These are phyloP conservation scores for Leishmania amazonensis DNA, from an alignment of 208 protist species.

Conservation along the genomic window DNA sequence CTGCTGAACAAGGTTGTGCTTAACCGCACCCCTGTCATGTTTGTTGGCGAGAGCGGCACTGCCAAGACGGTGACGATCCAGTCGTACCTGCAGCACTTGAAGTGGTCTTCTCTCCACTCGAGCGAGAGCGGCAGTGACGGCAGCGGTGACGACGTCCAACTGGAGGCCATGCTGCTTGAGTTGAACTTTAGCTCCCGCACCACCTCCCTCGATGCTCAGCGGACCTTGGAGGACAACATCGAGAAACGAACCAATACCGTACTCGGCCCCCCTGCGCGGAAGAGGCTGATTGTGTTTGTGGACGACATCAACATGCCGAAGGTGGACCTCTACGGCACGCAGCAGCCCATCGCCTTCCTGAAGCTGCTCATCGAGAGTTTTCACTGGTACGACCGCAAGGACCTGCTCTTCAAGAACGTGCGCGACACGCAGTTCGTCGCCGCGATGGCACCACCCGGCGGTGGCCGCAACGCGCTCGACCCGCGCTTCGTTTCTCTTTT, in stretches of 20 bases:
- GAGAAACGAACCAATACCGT: constrained; percentile 97
- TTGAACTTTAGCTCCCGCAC: constrained; percentile 98
- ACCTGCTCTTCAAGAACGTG: constrained; percentile 96
- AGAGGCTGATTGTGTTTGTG: constrained; percentile 97
- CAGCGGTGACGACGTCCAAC: constrained; percentile 52
- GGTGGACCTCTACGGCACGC: constrained; percentile 98
- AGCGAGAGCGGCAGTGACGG: constrained; percentile 7
- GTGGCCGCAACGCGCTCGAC: constrained; percentile 97
- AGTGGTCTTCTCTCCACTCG: constrained; percentile 55
- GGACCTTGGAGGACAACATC: constrained; percentile 97
- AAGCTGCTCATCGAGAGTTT: constrained; percentile 97
- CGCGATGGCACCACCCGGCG: constrained; percentile 97
- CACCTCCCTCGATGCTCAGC: constrained; percentile 95
- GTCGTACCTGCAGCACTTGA: constrained; percentile 92
- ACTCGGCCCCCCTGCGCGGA: constrained; percentile 95
- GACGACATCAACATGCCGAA: constrained; percentile 99
- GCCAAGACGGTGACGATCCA: constrained; percentile 99
- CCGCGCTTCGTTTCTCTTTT: constrained; percentile 98
- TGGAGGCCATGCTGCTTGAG: constrained; percentile 93
- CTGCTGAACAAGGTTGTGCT: constrained; percentile 95
- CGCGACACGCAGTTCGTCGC: constrained; percentile 96
- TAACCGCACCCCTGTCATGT: constrained; percentile 92
- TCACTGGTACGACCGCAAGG: constrained; percentile 97
- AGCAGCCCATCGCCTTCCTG: constrained; percentile 99
- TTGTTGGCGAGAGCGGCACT: constrained; percentile 98